These are phyloP conservation scores for Chenopodium album DNA, from an alignment of 148 eudicot species.

Conservation along the genomic window DNA sequence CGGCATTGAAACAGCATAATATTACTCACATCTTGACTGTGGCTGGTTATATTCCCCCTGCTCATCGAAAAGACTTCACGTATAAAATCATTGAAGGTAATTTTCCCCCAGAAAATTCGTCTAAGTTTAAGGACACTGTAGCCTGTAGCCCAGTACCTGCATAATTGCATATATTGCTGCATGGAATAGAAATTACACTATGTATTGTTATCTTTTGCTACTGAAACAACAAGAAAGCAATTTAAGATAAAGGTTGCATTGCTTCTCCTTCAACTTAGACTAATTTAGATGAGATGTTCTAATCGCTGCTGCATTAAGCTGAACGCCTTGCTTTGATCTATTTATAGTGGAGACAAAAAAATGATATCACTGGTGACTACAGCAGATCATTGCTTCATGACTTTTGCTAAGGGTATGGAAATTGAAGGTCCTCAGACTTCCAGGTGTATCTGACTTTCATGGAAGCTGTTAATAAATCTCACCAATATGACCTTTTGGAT, in stretches of 20 bases:
- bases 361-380: too few species aligned
- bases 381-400: too few species aligned
- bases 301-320: background rate
- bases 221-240: background rate
- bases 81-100: slow-evolving; percentile 71
- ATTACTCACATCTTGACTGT: slow-evolving; percentile 82
- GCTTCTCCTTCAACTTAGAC: background rate
- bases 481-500: too few species aligned
- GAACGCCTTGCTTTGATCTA: background rate
- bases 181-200: background rate
- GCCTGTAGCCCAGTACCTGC: background rate
- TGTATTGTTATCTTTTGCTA: background rate
- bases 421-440: background rate
- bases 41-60: slow-evolving; percentile 48
- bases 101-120: background rate
- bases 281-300: background rate
- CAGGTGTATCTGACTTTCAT: background rate
- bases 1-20: slow-evolving; percentile 60
- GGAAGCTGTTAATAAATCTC: background rate
- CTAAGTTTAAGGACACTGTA: background rate
- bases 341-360: too few species aligned
- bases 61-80: slow-evolving; percentile 55
- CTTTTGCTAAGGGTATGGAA: background rate
- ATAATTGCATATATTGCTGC: background rate
- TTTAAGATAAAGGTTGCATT: background rate